phyloP scores from a whole-genome alignment of 441 rosid species.

The Melastoma candidum region DNA sequence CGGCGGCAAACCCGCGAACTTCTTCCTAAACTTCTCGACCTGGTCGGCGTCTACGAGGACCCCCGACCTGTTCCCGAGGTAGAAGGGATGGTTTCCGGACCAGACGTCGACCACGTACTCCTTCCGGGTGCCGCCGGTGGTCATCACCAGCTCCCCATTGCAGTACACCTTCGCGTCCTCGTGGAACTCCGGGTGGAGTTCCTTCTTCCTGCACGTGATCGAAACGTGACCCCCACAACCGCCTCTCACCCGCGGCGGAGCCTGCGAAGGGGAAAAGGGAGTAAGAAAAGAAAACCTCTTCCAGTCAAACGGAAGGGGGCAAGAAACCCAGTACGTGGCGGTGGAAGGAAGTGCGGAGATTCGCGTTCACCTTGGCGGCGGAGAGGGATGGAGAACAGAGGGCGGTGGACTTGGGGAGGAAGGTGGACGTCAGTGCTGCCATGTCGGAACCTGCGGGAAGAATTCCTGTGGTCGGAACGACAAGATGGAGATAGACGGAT shows the following conservation, averaged over 20 bases:
- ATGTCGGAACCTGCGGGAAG: too few relatives aligned
- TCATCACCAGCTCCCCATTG: constrained; percentile 84
- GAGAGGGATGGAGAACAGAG: constrained; percentile 26
- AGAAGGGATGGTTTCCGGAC: constrained; percentile 94
- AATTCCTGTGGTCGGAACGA: too few relatives aligned
- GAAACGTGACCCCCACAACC: constrained; percentile 3
- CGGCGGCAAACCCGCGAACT: constrained; percentile 36
- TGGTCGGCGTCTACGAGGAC: constrained; percentile 63
- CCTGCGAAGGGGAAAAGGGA: neutral
- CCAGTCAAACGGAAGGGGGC: neutral
- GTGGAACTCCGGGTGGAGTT: constrained; percentile 68
- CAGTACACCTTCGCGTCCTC: constrained; percentile 81
- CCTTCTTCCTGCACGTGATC: constrained; percentile 73
- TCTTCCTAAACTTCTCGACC: constrained; percentile 88
- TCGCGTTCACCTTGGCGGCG: constrained; percentile 29
- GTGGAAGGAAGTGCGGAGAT: neutral
- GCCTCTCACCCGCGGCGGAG: constrained; percentile 6
- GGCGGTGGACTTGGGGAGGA: constrained; percentile 24
- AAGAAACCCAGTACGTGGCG: neutral
- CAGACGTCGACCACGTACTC: constrained; percentile 89
- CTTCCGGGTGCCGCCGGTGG: constrained; percentile 82
- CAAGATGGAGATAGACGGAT: too few relatives aligned
- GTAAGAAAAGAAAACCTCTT: too few relatives aligned
- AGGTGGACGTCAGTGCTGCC: too few relatives aligned
- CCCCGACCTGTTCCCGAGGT: constrained; percentile 63